Base-by-base conservation (phyloP, 2,329 filamentous ascomycete species). In the Cladosporium sp. region DNA sequence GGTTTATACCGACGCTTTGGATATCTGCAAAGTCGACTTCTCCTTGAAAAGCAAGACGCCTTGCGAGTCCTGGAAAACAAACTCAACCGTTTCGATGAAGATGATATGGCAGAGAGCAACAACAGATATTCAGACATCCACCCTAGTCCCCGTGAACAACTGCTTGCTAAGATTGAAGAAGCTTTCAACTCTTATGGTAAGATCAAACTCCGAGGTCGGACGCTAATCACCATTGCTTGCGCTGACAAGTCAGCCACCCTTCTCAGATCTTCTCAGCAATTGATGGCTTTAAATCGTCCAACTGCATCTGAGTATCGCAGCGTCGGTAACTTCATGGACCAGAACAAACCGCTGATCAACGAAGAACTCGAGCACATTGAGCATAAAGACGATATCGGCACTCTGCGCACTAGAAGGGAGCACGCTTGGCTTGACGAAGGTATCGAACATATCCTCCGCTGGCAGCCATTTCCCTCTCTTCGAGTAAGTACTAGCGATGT, bases 1-100 rank as follows among this genome's bases (percentile, higher is more conserved):
- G 69, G 67, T 57, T 52, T 74, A 2, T 74, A 70, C 53, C 64
- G 71, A 3, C 59, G 70, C 2, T 75, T 73, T 40, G 70, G 70
- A 2, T 70, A 64, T 39, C 54, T 74, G 1, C 69, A 73, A 45
- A 57, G 68, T 1, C 62, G 72, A 2, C 40, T 74, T 1, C 56
- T 72, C 1, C 47, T 66, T 1, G 59, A 63, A 18, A 61, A 64
- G 37, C 62, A 63, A 54, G 63, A 67, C 34, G 53, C 64, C 18
- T 43, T 69, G n/a, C 50, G 58, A 6, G 30, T 45, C 13, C 50
- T 67, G 11, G 67, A 70, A 54, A 40, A 51, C 0, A 19, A 43
- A 12, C 54, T 71, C 1, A 52, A 62, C 3, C 15, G 15, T 1
- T 47, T 59, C 45, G 62, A 68, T 42, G 40, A 8, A 13, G 8